phyloP scores from a whole-genome alignment of 495 filamentous ascomycete species.

The Hypoxylon fuscum region DNA sequence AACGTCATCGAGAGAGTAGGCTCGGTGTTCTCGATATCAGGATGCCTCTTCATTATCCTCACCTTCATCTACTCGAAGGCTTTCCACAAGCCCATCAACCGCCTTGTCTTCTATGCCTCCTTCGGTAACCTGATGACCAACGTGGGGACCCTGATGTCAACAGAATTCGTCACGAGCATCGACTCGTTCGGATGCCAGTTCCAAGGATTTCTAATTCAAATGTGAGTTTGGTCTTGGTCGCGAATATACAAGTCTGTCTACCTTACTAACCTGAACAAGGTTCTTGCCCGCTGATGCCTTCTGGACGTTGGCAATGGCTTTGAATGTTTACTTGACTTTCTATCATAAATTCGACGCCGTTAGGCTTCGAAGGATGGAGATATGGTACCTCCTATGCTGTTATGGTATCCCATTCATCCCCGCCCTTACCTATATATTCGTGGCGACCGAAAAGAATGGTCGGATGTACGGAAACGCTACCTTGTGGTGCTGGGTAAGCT shows the following conservation, averaged over 20 bases:
- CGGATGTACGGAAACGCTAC: constrained; percentile 79
- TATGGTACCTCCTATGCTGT: constrained; percentile 74
- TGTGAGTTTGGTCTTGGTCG: constrained; percentile 60
- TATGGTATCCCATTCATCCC: constrained; percentile 81
- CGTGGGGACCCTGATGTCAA: constrained; percentile 78
- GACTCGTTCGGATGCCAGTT: constrained; percentile 72
- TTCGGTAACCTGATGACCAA: constrained; percentile 87
- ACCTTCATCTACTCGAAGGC: constrained; percentile 70
- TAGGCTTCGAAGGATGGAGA: constrained; percentile 73
- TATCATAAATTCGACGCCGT: constrained; percentile 77
- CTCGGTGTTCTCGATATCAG: constrained; percentile 75
- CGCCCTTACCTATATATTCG: constrained; percentile 72
- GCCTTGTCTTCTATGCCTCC: constrained; percentile 84
- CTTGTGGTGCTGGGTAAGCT: constrained; percentile 84
- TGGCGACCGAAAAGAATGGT: constrained; percentile 58
- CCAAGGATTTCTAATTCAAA: constrained; percentile 76
- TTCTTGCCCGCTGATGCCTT: constrained; percentile 82
- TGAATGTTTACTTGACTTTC: constrained; percentile 88
- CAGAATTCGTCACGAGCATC: constrained; percentile 58
- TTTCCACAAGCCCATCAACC: constrained; percentile 88
- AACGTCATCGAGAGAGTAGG: constrained; percentile 71
- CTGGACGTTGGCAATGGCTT: constrained; percentile 86
- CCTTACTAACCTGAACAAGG: constrained; percentile 54
- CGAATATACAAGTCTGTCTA: not conserved
- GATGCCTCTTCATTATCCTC: constrained; percentile 75